These are phyloP conservation scores for Tetrapisispora taiwanensis DNA, from an alignment of 805 yeast genomes.

Conservation along the genomic window DNA sequence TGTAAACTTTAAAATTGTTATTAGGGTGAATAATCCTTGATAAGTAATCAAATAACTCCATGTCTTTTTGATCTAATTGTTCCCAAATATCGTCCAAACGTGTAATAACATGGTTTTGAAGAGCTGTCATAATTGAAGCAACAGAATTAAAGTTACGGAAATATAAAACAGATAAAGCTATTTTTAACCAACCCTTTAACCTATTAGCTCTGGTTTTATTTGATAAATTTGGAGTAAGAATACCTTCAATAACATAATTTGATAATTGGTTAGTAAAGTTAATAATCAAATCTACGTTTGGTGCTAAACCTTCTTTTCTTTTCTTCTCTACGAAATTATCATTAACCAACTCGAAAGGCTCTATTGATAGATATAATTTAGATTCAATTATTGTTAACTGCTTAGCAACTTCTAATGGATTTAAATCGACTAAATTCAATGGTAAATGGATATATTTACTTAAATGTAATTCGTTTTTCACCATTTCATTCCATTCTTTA, in stretches of 20 bases:
- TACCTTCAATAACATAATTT: slow-evolving; percentile 61
- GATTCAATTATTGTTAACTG: slow-evolving; percentile 68
- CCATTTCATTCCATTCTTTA: slow-evolving; percentile 5
- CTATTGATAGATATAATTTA: slow-evolving; percentile 50
- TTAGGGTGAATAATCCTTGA: slow-evolving; percentile 64
- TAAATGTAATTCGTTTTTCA: neutral
- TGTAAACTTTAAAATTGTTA: slow-evolving; percentile 59
- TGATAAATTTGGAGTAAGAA: slow-evolving; percentile 41
- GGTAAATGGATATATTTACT: slow-evolving; percentile 7
- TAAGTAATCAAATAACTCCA: slow-evolving; percentile 51
- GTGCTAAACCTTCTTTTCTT: slow-evolving; percentile 47
- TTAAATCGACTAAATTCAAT: slow-evolving; percentile 34
- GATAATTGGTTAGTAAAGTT: slow-evolving; percentile 63
- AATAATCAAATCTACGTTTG: slow-evolving; percentile 51
- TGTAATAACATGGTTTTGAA: slow-evolving; percentile 63
- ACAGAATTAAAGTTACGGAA: slow-evolving; percentile 68
- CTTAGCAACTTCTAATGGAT: slow-evolving; percentile 66
- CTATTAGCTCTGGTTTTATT: slow-evolving; percentile 43
- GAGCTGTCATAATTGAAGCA: slow-evolving; percentile 67
- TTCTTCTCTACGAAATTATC: slow-evolving; percentile 53
- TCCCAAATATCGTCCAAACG: slow-evolving; percentile 54
- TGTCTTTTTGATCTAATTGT: slow-evolving; percentile 47
- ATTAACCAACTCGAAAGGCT: slow-evolving; percentile 55
- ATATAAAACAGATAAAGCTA: slow-evolving; percentile 62
- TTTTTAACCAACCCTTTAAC: slow-evolving; percentile 61